These are phyloP conservation scores for Linum tenue DNA, from an alignment of 345 rosid genomes.

Conservation along the genomic window DNA sequence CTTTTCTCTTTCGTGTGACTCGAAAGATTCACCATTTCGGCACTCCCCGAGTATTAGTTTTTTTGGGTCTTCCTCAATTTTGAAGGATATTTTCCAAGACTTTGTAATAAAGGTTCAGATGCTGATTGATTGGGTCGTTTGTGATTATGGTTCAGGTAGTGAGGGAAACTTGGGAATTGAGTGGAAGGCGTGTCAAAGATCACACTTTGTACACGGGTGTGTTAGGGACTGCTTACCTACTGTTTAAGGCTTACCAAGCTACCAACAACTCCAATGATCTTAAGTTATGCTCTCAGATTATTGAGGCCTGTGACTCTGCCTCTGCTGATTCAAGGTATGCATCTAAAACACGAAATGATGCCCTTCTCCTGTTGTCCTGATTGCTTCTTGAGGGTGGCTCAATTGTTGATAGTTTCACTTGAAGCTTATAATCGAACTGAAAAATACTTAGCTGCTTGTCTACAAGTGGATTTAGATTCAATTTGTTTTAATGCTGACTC, in stretches of 20 bases:
- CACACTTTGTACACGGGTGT: constrained; percentile 47
- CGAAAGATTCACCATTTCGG: neutral
- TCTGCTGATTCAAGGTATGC: constrained; percentile 40
- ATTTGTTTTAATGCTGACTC: neutral
- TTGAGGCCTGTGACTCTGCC: constrained; percentile 58
- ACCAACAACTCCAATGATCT: constrained; percentile 44
- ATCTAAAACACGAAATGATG: neutral
- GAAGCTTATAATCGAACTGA: no score
- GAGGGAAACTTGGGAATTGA: constrained; percentile 45
- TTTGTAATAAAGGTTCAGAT: neutral
- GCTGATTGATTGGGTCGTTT: neutral
- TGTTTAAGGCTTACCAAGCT: constrained; percentile 41
- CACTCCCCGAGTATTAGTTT: constrained; percentile 10
- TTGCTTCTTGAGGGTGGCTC: no score
- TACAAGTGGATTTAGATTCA: neutral
- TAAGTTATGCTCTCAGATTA: constrained; percentile 41
- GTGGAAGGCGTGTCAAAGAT: constrained; percentile 41
- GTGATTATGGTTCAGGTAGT: constrained; percentile 33
- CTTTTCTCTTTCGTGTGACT: neutral
- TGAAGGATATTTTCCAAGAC: neutral
- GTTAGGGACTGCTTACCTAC: constrained; percentile 56
- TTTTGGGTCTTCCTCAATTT: constrained; percentile 3
- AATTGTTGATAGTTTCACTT: no score
- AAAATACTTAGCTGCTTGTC: no score
- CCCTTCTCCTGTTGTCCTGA: no score